These are phyloP conservation scores for Pleurotus eryngii DNA, from an alignment of 768 basidiomycete species.

Conservation along the genomic window DNA sequence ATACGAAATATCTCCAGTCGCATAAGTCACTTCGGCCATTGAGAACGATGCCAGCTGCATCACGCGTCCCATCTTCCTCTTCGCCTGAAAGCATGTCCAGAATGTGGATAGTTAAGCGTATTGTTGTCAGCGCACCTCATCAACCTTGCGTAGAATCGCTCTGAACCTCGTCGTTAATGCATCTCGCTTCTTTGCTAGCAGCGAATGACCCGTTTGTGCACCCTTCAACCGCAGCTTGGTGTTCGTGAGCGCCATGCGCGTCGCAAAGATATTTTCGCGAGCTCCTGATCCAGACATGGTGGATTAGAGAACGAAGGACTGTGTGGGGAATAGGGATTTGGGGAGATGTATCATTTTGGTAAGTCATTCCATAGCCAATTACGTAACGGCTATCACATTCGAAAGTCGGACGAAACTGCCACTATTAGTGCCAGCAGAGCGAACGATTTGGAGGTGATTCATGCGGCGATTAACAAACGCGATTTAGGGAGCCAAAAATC, in stretches of 20 bases:
- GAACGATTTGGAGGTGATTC: too few species aligned
- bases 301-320: not conserved
- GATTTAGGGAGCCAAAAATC: too few species aligned
- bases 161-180: constrained; percentile 94
- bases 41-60: constrained; percentile 99
- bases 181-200: constrained; percentile 97
- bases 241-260: constrained; percentile 94
- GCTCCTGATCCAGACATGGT: constrained; percentile 89
- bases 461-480: too few species aligned
- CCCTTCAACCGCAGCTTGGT: constrained; percentile 88
- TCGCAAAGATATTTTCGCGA: constrained; percentile 93
- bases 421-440: too few species aligned
- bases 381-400: too few species aligned
- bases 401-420: too few species aligned
- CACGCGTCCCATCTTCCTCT: constrained; percentile 97
- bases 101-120: not conserved
- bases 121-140: constrained; percentile 61
- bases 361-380: too few species aligned
- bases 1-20: constrained; percentile 96
- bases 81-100: constrained; percentile 59
- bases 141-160: constrained; percentile 93
- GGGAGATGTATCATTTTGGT: too few species aligned
- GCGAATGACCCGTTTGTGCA: constrained; percentile 91
- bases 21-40: constrained; percentile 97
- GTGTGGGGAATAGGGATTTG: not conserved